phyloP scores from a whole-genome alignment of 73 alveolate genomes.

The Stentor coeruleus region DNA sequence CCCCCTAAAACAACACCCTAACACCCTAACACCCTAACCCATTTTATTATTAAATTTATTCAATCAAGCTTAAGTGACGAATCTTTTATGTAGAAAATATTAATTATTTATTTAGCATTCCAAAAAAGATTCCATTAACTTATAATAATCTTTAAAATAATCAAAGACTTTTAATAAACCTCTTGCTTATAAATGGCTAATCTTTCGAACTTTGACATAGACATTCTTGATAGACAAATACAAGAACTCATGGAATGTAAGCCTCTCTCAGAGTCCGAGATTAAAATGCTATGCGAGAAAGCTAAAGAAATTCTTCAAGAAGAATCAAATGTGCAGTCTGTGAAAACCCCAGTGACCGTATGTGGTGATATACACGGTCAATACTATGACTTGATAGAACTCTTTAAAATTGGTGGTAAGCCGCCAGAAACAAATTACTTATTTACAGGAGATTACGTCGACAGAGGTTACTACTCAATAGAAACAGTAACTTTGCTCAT shows the following conservation, averaged over 20 bases:
- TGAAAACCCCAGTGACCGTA: conserved; percentile 79
- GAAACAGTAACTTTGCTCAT: conserved; percentile 77
- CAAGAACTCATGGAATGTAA: conserved; percentile 40
- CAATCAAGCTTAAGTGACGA: not conserved
- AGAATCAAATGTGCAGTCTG: conserved; percentile 71
- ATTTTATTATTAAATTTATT: not conserved
- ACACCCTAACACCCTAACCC: not conserved
- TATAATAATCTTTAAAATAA: not conserved
- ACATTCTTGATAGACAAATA: conserved; percentile 37
- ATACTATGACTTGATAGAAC: conserved; percentile 83
- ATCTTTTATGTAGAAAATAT: not conserved
- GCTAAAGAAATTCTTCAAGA: conserved; percentile 84
- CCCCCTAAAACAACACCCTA: no score
- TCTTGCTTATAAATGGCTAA: not conserved
- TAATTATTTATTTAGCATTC: not conserved
- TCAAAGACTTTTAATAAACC: not conserved
- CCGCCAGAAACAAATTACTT: conserved; percentile 60
- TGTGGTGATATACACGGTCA: conserved; percentile 96
- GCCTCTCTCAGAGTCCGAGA: conserved; percentile 73
- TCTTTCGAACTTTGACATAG: not conserved
- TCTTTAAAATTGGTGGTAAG: conserved; percentile 72
- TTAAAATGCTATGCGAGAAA: conserved; percentile 79
- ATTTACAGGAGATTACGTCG: conserved; percentile 88
- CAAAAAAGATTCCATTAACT: not conserved
- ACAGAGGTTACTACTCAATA: conserved; percentile 83